Conservation (phyloP, 208 protist genomes). For the Acanthamoeba rhysodes region DNA sequence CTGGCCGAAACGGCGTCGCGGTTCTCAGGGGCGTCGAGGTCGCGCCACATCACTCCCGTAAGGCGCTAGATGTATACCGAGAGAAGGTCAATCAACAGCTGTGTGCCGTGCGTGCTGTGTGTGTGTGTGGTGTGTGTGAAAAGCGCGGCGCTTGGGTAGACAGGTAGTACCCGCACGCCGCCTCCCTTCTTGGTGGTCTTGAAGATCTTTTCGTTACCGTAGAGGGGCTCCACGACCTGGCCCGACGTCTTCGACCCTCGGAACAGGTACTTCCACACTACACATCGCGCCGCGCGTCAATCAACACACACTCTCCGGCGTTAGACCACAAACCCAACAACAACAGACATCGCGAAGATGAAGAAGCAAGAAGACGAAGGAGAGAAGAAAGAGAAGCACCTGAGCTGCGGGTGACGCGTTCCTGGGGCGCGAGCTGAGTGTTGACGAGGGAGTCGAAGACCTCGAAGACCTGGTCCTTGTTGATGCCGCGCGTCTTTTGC, state of each 20-base stretch:
- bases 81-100: too few species aligned
- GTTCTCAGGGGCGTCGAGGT: constrained; percentile 10
- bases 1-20: background rate
- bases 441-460: constrained; percentile 20
- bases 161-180: background rate
- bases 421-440: background rate
- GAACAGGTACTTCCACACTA: constrained; percentile 41
- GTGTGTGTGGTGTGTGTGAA: background rate
- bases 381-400: background rate
- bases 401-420: constrained; percentile 31
- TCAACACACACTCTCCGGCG: background rate
- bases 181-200: constrained; percentile 50
- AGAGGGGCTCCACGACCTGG: background rate
- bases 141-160: background rate
- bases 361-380: background rate
- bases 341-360: background rate
- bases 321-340: background rate
- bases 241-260: constrained; percentile 11
- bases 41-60: background rate
- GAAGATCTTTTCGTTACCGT: background rate
- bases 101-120: background rate
- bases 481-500: constrained; percentile 45
- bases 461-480: constrained; percentile 43
- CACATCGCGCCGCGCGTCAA: background rate
- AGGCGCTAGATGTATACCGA: background rate